These are phyloP conservation scores for Pichia sp. DNA, from an alignment of 1,139 yeast species.

Conservation along the genomic window DNA sequence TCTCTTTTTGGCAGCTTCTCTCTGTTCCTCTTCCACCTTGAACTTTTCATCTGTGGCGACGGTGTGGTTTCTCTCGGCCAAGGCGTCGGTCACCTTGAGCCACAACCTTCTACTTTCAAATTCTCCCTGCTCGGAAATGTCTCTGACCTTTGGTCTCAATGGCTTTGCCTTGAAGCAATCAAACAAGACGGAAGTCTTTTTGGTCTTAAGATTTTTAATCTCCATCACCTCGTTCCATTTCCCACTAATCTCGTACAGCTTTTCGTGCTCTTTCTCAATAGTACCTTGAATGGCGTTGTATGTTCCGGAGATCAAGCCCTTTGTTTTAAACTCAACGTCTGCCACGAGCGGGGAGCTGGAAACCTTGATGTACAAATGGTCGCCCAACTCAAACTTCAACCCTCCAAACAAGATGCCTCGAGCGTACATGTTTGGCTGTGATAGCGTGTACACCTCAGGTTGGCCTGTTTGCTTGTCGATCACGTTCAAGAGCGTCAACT, in stretches of 20 bases:
- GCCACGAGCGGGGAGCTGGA: conserved; percentile 57
- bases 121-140: conserved; percentile 71
- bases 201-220: conserved; percentile 44
- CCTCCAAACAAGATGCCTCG: conserved; percentile 90
- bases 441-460: conserved; percentile 66
- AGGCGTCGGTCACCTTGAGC: conserved; percentile 75
- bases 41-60: conserved; percentile 85
- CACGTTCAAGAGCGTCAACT: conserved; percentile 64
- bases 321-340: conserved; percentile 89
- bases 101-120: conserved; percentile 81
- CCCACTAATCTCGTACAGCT: conserved; percentile 66
- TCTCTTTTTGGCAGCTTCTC: conserved; percentile 68
- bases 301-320: conserved; percentile 89
- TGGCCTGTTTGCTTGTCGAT: conserved; percentile 40
- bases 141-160: conserved; percentile 65
- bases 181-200: conserved; percentile 44
- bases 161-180: conserved; percentile 58
- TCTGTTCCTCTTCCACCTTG: conserved; percentile 78
- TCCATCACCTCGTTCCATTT: conserved; percentile 92
- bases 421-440: conserved; percentile 95
- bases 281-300: conserved; percentile 85
- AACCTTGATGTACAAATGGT: conserved; percentile 74
- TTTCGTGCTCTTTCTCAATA: conserved; percentile 54
- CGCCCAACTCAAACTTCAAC: conserved; percentile 86
- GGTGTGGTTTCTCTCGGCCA: conserved; percentile 69